Conservation (phyloP, 2,329 filamentous ascomycete species). For the Colletotrichum eleusines region DNA sequence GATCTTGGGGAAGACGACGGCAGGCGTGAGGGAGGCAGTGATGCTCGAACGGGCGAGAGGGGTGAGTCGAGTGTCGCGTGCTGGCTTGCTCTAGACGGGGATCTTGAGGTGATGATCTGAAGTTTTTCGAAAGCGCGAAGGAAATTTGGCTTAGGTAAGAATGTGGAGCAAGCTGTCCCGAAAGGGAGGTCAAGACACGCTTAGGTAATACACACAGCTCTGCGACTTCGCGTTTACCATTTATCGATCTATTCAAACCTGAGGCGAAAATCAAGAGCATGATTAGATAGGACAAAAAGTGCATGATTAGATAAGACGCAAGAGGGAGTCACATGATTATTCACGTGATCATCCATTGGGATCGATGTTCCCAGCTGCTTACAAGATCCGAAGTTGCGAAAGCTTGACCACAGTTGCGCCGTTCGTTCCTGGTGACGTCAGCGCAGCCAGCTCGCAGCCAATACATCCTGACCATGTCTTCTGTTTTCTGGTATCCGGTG, state of each 20-base stretch:
- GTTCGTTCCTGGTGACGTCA: slow-evolving; percentile 24
- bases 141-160: slow-evolving; percentile 37
- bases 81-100: slow-evolving; percentile 13
- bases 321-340: not conserved
- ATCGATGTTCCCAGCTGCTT: not conserved
- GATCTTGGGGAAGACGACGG: not conserved
- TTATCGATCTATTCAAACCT: not conserved
- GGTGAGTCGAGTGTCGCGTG: slow-evolving; percentile 18
- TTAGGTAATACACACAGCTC: slow-evolving; percentile 10
- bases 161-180: slow-evolving; percentile 28
- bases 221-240: no score
- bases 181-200: not conserved
- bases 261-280: not conserved
- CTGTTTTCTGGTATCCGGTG: not conserved
- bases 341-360: not conserved
- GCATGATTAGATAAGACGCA: not conserved
- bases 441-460: slow-evolving; percentile 7
- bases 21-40: slow-evolving; percentile 8
- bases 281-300: fast-evolving
- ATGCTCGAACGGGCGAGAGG: not conserved
- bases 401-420: slow-evolving; percentile 10
- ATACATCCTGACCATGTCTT: slow-evolving; percentile 8
- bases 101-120: slow-evolving; percentile 31
- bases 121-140: slow-evolving; percentile 35
- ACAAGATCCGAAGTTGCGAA: slow-evolving; percentile 25